A percentile compares a stretch with the other conserved stretches of the same genome.
Evolutionary conservation across 805 yeast species (phyloP).

Genomic region (Zygoascus flipseniorum): DNA sequence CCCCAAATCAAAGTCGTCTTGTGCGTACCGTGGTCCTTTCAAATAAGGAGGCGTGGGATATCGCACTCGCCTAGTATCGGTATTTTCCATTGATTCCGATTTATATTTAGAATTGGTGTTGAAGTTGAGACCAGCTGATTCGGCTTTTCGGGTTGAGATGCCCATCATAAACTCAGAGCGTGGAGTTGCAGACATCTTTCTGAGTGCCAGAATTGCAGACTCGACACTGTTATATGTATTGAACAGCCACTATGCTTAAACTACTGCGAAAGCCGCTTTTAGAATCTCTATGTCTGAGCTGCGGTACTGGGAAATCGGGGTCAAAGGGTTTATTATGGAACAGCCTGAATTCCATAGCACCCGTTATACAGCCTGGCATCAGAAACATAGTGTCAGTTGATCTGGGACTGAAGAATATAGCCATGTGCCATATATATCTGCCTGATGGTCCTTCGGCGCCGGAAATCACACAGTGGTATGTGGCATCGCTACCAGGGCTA

Average conservation of each 20-base stretch:
- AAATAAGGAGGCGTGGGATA: constrained; percentile 2
- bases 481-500: constrained; percentile 8
- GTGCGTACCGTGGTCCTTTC: not conserved
- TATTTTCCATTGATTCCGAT: not conserved
- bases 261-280: constrained; percentile 4
- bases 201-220: not conserved
- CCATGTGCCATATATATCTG: constrained; percentile 18
- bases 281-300: constrained; percentile 12
- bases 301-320: constrained; percentile 18
- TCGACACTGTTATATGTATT: not conserved
- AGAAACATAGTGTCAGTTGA: constrained; percentile 25
- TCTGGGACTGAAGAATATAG: constrained; percentile 28
- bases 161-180: not conserved
- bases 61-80: not conserved
- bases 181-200: not conserved
- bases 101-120: not conserved
- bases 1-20: not conserved
- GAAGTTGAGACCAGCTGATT: not conserved
- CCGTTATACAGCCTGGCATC: constrained; percentile 1
- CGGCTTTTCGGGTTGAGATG: not conserved
- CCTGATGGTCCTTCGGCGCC: not conserved
- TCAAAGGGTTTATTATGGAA: constrained; percentile 11
- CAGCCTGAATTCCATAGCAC: constrained; percentile 2
- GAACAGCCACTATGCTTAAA: not conserved
- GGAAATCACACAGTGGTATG: constrained; percentile 11